Evolutionary conservation across 2,329 filamentous ascomycete genomes (phyloP), one percentile per base, ranked within the genome.

Genomic region (Exophiala calicioides): DNA sequence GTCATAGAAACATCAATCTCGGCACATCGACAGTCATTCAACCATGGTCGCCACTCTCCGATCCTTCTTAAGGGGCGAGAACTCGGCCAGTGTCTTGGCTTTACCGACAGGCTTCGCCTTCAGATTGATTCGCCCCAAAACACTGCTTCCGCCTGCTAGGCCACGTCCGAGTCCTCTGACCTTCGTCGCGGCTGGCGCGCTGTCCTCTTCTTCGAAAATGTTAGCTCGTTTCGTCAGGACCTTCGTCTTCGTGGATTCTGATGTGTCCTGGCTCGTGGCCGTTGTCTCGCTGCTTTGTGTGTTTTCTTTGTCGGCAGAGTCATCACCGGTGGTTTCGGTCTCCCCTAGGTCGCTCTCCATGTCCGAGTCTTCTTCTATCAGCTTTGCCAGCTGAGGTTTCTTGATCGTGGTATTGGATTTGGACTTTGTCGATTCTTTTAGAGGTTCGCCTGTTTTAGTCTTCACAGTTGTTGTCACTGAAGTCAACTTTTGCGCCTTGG

Each of bases 61-160:
- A 39, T 88, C 81, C 62, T 79, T 78, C 69, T 90, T 90, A 49
- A 90, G 68, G 5, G 86, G 86, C 13, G 85, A 89, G 63, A 90
- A 89, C 36, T 68, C 69, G 9, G 74, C 72, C 53, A 84, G 79
- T 0, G 52, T 35, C 37, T 56, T 59, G n/a, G 39, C 43, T 48
- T 55, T 59, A 12, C 38, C 44, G 4, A 47, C 31, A 12, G 42
- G 34, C 18, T 50, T 53, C 16, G 48, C 52, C 40, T 52, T 52
- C 13, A 60, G 42, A 37, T 44, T 60, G 38, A 58, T 56, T 32
- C 55, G 52, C 16, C 53, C 60, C 6, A 66, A 34, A 15, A 39
- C 52, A n/a, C 20, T 31, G 18, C 41, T 41, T 18, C 51, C 47
- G n/a, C 45, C 54, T 13, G 26, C 41, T 24, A 30, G 8, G 20